Base-by-base conservation (phyloP, 352 stramenopile genomes). In the Pythium volutum region DNA sequence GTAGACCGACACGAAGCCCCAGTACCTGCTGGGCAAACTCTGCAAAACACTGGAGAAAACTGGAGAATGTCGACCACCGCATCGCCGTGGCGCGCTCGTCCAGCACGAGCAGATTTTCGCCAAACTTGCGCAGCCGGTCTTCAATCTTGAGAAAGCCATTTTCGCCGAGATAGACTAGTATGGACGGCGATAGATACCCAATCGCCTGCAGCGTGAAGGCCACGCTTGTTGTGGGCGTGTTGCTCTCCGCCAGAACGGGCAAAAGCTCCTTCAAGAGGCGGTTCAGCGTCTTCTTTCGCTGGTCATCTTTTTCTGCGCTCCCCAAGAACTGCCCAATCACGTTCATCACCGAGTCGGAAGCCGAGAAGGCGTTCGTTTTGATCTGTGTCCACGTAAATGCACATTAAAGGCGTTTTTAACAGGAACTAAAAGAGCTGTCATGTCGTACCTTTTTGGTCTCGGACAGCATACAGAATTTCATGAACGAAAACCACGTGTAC, bases 181-280 rank as follows among this genome's bases (percentile, higher is more conserved):
- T 77, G 6, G 77, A 73, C 14, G 54, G 23, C 18, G 81, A 57
- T 34, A 92, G 55, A 29, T 67, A 77, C 3, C 76, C 74, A 0
- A 94, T 51, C 9, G 72, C 75, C 55, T 83, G 71, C 26, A 94
- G 57, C n/a, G 75, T 71, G 33, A 91, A 89, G 11, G 75, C 63
- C 23, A 86, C 69, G 25, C 48, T 65, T 1, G 69, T 66, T 41
- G 64, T 71, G 29, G 69, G 53, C 20, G 71, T 67, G 20, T 69
- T 49, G n/a, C 69, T 62, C 53, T 90, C 77, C 18, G 68, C 87
- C 34, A 94, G 53, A 31, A 79, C 61, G 0, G 78, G 79, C 5
- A 94, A 61, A 33, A 90, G 59, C 20, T 92, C 79, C 43, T 92
- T 91, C 27, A 91, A 50, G 41, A 94, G 77, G 38, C 77, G 82